These are phyloP conservation scores for Aspergillus affinis DNA, from an alignment of 495 filamentous ascomycete species.

Conservation along the genomic window DNA sequence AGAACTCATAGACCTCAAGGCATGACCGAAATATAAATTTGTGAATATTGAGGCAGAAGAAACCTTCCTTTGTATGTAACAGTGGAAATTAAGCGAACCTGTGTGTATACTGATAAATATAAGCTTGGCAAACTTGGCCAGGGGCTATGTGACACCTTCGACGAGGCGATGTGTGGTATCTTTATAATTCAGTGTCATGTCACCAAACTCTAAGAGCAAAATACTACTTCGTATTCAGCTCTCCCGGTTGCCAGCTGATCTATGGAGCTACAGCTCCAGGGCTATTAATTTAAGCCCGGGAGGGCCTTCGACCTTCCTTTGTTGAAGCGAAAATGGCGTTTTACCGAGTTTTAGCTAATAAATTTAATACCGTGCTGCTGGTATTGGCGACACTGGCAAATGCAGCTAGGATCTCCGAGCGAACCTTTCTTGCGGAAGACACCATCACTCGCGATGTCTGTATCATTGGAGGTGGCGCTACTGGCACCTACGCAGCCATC, in stretches of 20 bases:
- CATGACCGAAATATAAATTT: too few species aligned
- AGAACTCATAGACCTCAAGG: not conserved
- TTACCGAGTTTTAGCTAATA: not conserved
- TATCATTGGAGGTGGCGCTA: constrained; percentile 51
- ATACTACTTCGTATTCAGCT: not conserved
- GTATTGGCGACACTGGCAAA: not conserved
- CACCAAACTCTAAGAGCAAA: not conserved
- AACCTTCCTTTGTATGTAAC: too few species aligned
- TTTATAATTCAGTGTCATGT: too few species aligned
- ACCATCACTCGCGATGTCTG: constrained; percentile 38
- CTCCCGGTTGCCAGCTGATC: not conserved
- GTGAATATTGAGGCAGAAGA: too few species aligned
- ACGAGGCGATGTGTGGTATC: not conserved
- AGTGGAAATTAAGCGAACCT: too few species aligned
- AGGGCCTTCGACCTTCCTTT: not conserved
- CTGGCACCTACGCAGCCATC: constrained; percentile 47
- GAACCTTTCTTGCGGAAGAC: not conserved
- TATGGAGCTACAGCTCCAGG: not conserved
- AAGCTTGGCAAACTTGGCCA: too few species aligned
- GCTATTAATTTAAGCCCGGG: not conserved
- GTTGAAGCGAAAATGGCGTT: too few species aligned
- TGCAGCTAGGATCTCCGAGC: not conserved
- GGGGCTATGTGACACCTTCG: not conserved
- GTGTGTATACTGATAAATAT: too few species aligned
- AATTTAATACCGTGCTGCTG: not conserved